These are phyloP conservation scores for Herpetomonas samuelpessoai DNA, from an alignment of 208 protist species.

Conservation along the genomic window DNA sequence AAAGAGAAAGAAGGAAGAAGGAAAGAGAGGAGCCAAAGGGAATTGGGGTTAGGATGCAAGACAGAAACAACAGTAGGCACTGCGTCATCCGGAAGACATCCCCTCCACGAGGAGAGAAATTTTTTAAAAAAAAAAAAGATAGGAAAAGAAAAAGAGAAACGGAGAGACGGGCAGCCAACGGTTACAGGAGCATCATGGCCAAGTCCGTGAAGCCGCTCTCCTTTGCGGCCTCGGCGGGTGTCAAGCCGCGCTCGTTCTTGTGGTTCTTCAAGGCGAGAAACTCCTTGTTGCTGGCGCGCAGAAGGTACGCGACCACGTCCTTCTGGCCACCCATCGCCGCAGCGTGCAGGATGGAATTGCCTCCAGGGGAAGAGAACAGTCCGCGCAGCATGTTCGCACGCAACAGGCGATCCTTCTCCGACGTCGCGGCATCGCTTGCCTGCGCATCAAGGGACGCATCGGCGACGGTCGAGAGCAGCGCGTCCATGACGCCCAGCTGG, in stretches of 20 bases:
- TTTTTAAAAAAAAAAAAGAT: too few species aligned
- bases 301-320: constrained; percentile 63
- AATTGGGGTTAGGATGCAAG: too few species aligned
- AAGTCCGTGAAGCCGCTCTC: constrained; percentile 63
- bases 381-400: constrained; percentile 40
- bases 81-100: too few species aligned
- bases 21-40: too few species aligned
- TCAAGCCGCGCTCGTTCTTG: constrained; percentile 44
- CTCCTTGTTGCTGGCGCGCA: constrained; percentile 43
- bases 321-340: constrained; percentile 55
- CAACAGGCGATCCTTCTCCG: constrained; percentile 10
- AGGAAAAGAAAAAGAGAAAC: too few species aligned
- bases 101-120: too few species aligned
- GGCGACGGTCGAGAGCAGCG: constrained; percentile 46
- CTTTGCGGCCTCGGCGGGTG: constrained; percentile 67
- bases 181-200: constrained; percentile 44
- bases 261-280: constrained; percentile 38
- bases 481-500: constrained; percentile 58
- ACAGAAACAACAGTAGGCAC: too few species aligned
- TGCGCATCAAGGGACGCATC: too few species aligned
- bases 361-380: constrained; percentile 39
- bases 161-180: too few species aligned
- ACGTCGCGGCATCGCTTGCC: constrained; percentile 1
- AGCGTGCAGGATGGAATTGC: constrained; percentile 78
- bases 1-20: too few species aligned